Conservation (phyloP, 2,329 filamentous ascomycete species). For the Chrysoporthe deuterocubensis region DNA sequence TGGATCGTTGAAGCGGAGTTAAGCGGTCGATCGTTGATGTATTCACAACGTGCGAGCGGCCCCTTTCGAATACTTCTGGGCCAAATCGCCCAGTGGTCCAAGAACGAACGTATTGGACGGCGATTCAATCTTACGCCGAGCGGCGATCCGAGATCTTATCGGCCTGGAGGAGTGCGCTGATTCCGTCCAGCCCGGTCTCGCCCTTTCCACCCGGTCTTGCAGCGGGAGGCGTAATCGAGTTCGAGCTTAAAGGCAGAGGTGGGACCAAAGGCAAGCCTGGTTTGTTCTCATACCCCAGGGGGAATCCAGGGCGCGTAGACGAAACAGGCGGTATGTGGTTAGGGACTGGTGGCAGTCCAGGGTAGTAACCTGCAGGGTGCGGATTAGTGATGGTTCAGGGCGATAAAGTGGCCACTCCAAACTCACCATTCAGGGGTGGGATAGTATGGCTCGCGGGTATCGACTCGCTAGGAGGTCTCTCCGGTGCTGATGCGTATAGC, state of each 20-base stretch:
- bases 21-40: not conserved
- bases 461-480: conserved; percentile 22
- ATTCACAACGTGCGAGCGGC: not conserved
- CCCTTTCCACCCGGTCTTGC: conserved; percentile 34
- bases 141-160: conserved; percentile 62
- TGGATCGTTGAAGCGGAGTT: not conserved
- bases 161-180: conserved; percentile 61
- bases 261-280: conserved; percentile 13
- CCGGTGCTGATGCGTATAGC: conserved; percentile 14
- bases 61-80: not conserved
- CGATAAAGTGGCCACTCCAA: too few relatives aligned
- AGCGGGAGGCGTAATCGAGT: conserved; percentile 1
- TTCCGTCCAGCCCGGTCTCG: conserved; percentile 54
- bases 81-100: too few relatives aligned
- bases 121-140: not conserved
- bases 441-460: conserved; percentile 13
- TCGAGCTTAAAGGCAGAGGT: conserved; percentile 33
- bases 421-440: conserved; percentile 29
- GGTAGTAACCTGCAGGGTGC: conserved; percentile 32
- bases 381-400: not conserved
- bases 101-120: not conserved
- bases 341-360: conserved; percentile 18
- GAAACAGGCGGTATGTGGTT: conserved; percentile 8
- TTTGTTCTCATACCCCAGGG: conserved; percentile 16
- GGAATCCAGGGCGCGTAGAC: conserved; percentile 17